Evolutionary conservation across 768 basidiomycete species (phyloP).

Genomic region (Collybia sordida): DNA sequence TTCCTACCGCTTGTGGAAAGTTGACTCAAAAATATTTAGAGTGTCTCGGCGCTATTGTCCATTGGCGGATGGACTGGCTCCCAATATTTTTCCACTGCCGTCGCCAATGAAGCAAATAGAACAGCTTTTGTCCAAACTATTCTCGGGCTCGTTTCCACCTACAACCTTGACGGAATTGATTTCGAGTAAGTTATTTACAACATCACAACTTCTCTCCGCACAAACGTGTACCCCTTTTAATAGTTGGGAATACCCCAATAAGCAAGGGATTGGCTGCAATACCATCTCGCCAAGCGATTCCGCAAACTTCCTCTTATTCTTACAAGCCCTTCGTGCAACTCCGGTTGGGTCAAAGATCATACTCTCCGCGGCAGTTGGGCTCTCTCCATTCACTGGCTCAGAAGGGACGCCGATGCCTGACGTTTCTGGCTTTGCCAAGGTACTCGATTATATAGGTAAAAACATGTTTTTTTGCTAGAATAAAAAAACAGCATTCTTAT

Average conservation of each 20-base stretch:
- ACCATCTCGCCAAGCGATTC: conserved; percentile 58
- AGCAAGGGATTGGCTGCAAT: conserved; percentile 72
- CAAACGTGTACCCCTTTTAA: conserved; percentile 5
- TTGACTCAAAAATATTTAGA: conserved; percentile 26
- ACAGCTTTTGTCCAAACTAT: conserved; percentile 67
- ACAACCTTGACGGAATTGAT: conserved; percentile 59
- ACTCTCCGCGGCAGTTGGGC: conserved; percentile 47
- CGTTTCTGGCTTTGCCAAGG: conserved; percentile 68
- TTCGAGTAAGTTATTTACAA: conserved; percentile 37
- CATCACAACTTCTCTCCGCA: background rate
- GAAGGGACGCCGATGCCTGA: conserved; percentile 63
- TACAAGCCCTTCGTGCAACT: conserved; percentile 62
- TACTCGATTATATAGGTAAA: conserved; percentile 51
- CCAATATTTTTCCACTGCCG: conserved; percentile 57
- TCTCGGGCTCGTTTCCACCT: conserved; percentile 43
- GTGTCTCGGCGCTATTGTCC: conserved; percentile 54
- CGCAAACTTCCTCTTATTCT: conserved; percentile 74
- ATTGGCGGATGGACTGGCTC: conserved; percentile 76
- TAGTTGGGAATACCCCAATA: conserved; percentile 83
- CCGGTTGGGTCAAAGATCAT: conserved; percentile 48
- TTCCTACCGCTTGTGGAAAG: background rate
- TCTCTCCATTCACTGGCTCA: conserved; percentile 41
- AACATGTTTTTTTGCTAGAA: background rate
- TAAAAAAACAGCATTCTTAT: background rate
- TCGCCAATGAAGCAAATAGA: conserved; percentile 56